Conservation (phyloP, 139 green algal genomes). For the Chlorella sp. region DNA sequence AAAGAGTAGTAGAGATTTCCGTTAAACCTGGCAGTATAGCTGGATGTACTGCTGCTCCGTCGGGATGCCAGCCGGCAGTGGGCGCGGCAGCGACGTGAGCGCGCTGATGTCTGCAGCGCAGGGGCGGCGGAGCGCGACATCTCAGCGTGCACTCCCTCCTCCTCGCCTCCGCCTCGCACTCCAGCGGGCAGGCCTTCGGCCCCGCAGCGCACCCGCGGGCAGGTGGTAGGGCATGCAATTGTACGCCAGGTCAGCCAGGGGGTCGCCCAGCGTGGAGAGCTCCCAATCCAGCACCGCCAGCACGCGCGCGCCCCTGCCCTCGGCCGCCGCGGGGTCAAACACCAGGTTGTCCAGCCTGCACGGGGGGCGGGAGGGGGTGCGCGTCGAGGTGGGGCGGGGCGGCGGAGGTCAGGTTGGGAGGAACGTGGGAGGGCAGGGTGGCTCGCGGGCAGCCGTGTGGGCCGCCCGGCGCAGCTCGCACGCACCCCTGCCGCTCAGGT, state of each 20-base stretch:
- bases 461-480: too few species aligned
- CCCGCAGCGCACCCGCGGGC: conserved; percentile 23
- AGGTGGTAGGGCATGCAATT: conserved; percentile 89
- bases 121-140: not conserved
- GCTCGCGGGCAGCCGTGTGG: too few species aligned
- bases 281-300: conserved; percentile 97
- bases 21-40: conserved; percentile 84
- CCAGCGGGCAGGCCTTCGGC: not conserved
- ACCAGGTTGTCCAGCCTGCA: conserved; percentile 95
- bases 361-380: not conserved
- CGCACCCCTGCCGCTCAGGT: too few species aligned
- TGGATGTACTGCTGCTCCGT: conserved; percentile 76
- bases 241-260: conserved; percentile 93
- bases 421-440: too few species aligned
- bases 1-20: too few species aligned
- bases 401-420: not conserved
- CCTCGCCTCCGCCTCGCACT: not conserved
- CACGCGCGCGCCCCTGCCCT: conserved; percentile 47
- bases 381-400: not conserved
- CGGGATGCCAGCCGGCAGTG: conserved; percentile 76
- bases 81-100: conserved; percentile 20
- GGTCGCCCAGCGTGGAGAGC: conserved; percentile 94
- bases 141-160: not conserved
- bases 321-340: conserved; percentile 37
- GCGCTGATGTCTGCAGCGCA: conserved; percentile 6